These are phyloP conservation scores for Amanita thiersii DNA, from an alignment of 768 basidiomycete species.

Conservation along the genomic window DNA sequence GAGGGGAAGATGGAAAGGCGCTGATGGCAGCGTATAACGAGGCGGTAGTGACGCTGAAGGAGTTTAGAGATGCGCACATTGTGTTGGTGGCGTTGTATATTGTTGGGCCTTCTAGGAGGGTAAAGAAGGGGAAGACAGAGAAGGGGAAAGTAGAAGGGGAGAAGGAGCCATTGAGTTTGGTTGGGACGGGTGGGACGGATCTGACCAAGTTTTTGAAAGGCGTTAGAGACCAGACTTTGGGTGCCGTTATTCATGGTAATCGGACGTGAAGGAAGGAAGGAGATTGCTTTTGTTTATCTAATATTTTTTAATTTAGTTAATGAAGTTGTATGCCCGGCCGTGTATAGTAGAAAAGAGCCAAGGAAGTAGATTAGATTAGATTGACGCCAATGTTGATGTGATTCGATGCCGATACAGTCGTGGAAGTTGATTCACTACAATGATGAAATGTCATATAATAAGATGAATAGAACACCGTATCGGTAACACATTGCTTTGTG, in stretches of 20 bases:
- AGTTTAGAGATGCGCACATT: slow-evolving; percentile 76
- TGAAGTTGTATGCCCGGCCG: too few species aligned
- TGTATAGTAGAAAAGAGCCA: too few species aligned
- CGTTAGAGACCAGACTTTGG: slow-evolving; percentile 60
- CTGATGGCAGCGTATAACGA: slow-evolving; percentile 55
- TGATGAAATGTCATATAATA: too few species aligned
- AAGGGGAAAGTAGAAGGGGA: slow-evolving; percentile 8
- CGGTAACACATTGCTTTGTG: too few species aligned
- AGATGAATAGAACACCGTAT: too few species aligned
- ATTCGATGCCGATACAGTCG: too few species aligned
- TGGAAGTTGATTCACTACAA: too few species aligned
- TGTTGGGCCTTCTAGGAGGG: slow-evolving; percentile 55
- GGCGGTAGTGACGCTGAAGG: slow-evolving; percentile 60
- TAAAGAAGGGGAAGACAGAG: slow-evolving; percentile 17
- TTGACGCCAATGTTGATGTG: too few species aligned
- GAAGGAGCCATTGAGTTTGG: slow-evolving; percentile 19
- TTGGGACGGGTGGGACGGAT: slow-evolving; percentile 79
- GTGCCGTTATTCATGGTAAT: slow-evolving; percentile 32
- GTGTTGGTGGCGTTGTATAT: slow-evolving; percentile 73
- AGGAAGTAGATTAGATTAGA: too few species aligned
- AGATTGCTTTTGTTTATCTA: too few species aligned
- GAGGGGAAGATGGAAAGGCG: neutral
- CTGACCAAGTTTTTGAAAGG: slow-evolving; percentile 72
- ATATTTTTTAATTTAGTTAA: too few species aligned
- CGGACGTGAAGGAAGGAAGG: too few species aligned